A percentile compares a stretch with the other conserved stretches of the same genome.
Evolutionary conservation across 2,329 filamentous ascomycete genomes (phyloP).

Genomic region (Beauveria australis): DNA sequence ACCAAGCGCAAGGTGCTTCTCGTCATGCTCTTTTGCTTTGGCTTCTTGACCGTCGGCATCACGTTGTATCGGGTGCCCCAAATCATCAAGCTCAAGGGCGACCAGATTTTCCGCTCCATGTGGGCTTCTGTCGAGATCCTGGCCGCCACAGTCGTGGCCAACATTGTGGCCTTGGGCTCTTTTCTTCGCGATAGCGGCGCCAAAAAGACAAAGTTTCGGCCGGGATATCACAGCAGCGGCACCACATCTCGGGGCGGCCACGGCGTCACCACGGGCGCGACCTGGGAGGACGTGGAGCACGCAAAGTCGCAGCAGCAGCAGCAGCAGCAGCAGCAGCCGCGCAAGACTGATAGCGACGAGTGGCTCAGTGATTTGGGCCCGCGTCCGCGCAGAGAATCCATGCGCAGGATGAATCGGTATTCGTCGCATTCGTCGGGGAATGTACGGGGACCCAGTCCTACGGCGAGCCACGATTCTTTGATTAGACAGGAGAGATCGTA

Average conservation of each 20-base stretch:
- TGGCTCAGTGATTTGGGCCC: slow-evolving; percentile 4
- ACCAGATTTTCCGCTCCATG: slow-evolving; percentile 76
- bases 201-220: slow-evolving; percentile 76
- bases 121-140: slow-evolving; percentile 82
- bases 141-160: slow-evolving; percentile 74
- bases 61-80: slow-evolving; percentile 68
- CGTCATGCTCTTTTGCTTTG: slow-evolving; percentile 69
- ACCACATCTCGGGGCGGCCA: slow-evolving; percentile 19
- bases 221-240: slow-evolving; percentile 32
- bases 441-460: slow-evolving; percentile 5
- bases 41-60: slow-evolving; percentile 64
- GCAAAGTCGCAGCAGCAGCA: slow-evolving; percentile 9
- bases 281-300: slow-evolving; percentile 20
- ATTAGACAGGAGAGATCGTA: slow-evolving; percentile 4
- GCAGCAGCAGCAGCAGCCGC: neutral
- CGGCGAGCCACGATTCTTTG: slow-evolving; percentile 10
- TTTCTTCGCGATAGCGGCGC: slow-evolving; percentile 80
- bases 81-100: slow-evolving; percentile 59
- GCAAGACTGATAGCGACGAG: slow-evolving; percentile 10
- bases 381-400: neutral
- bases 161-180: slow-evolving; percentile 77
- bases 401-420: slow-evolving; percentile 2
- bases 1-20: slow-evolving; percentile 70
- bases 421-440: slow-evolving; percentile 1
- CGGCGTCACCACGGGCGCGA: slow-evolving; percentile 15